Evolutionary conservation across 83 land plant species (phyloP).

Genomic region (Isoetes engelmannii): DNA sequence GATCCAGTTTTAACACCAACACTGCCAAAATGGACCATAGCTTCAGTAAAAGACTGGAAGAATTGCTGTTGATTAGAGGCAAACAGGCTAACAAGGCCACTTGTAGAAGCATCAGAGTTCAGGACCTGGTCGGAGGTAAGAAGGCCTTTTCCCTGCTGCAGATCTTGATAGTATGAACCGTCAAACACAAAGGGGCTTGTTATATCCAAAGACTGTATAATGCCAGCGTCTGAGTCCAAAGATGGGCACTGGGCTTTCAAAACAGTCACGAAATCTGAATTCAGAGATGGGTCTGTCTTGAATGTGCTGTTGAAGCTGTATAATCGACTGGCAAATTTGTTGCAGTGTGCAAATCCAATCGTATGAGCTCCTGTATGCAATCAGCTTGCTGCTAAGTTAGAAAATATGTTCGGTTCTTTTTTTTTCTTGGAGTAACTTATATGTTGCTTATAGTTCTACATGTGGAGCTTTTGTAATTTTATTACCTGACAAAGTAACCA

Average conservation of each 20-base stretch:
- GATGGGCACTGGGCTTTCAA: slow-evolving; percentile 14
- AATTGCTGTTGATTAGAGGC: slow-evolving; percentile 13
- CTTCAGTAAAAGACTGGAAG: slow-evolving; percentile 20
- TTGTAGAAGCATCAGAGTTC: slow-evolving; percentile 2
- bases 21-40: slow-evolving; percentile 17
- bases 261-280: neutral
- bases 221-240: neutral
- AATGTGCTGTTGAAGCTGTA: slow-evolving; percentile 11
- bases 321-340: slow-evolving; percentile 9
- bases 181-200: slow-evolving; percentile 13
- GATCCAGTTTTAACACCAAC: slow-evolving; percentile 32
- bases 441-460: too few relatives aligned
- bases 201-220: slow-evolving; percentile 11
- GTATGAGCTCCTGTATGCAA: slow-evolving; percentile 34
- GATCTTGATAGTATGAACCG: slow-evolving; percentile 16
- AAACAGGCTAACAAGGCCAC: slow-evolving; percentile 15
- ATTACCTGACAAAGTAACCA: neutral
- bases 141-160: slow-evolving; percentile 21
- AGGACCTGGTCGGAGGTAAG: slow-evolving; percentile 26
- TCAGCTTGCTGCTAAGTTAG: too few relatives aligned
- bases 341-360: slow-evolving; percentile 33
- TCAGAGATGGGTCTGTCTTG: slow-evolving; percentile 15
- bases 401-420: too few relatives aligned
- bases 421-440: too few relatives aligned
- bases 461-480: too few relatives aligned